Conservation (phyloP, 2,329 filamentous ascomycete genomes). For the Kalaharituber pfeilii region DNA sequence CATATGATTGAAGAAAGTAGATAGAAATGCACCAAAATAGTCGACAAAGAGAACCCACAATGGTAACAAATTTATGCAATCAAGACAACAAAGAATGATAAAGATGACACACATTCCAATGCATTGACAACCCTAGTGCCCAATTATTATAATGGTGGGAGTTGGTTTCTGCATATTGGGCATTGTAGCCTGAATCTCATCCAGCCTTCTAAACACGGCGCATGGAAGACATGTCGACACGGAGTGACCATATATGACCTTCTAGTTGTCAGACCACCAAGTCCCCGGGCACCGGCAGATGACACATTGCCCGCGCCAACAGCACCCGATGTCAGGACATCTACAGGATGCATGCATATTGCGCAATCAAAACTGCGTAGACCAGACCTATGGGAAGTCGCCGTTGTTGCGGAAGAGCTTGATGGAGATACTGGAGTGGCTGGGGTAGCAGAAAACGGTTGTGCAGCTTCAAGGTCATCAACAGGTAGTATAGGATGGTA, state of each 20-base stretch:
- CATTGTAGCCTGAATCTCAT: constrained; percentile 87
- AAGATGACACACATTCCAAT: too few relatives aligned
- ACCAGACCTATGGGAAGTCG: not conserved
- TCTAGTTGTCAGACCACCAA: constrained; percentile 44
- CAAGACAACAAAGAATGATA: too few relatives aligned
- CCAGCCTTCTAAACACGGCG: constrained; percentile 80
- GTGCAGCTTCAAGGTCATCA: constrained; percentile 56
- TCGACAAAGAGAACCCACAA: too few relatives aligned
- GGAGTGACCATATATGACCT: constrained; percentile 93
- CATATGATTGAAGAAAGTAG: too few relatives aligned
- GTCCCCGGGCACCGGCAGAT: constrained; percentile 41
- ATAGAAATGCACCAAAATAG: too few relatives aligned
- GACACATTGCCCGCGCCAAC: constrained; percentile 25
- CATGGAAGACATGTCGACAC: constrained; percentile 91
- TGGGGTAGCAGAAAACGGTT: constrained; percentile 45
- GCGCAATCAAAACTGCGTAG: constrained; percentile 63
- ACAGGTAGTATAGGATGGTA: constrained; percentile 82
- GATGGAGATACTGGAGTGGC: constrained; percentile 43
- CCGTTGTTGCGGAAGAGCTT: not conserved
- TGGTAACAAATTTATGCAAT: too few relatives aligned
- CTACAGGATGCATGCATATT: constrained; percentile 81
- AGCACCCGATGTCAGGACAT: constrained; percentile 49
- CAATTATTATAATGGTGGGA: constrained; percentile 61
- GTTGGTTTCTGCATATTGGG: constrained; percentile 78
- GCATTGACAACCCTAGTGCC: too few relatives aligned